phyloP scores from a whole-genome alignment of 2,329 filamentous ascomycete genomes.

The Cercospora canescens region DNA sequence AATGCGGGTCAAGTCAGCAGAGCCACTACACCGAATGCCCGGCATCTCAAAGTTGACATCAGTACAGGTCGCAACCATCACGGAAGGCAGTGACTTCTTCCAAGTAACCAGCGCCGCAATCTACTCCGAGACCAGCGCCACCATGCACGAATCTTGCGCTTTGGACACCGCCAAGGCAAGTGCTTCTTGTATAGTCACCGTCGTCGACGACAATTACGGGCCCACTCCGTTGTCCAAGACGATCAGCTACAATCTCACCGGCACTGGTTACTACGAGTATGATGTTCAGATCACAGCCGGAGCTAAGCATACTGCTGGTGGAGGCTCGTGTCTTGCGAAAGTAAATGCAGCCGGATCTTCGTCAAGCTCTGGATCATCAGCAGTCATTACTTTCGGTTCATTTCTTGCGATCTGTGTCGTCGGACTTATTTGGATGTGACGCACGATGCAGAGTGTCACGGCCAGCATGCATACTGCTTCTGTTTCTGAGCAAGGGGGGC shows the following conservation, averaged over 20 bases:
- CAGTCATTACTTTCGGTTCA: background rate
- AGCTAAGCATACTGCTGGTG: slow-evolving; percentile 18
- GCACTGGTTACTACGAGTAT: slow-evolving; percentile 24
- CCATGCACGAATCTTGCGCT: slow-evolving; percentile 26
- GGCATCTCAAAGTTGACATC: background rate
- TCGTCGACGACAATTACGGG: slow-evolving; percentile 20
- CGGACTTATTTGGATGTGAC: slow-evolving; percentile 2
- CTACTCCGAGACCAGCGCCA: slow-evolving; percentile 27
- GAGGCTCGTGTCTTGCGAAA: slow-evolving; percentile 20
- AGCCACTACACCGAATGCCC: background rate
- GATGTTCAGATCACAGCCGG: slow-evolving; percentile 24
- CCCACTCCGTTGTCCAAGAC: slow-evolving; percentile 20
- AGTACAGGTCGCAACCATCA: slow-evolving; percentile 25
- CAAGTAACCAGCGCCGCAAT: slow-evolving; percentile 27
- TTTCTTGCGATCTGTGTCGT: background rate
- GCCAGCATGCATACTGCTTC: background rate
- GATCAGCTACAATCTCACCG: slow-evolving; percentile 24
- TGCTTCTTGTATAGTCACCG: slow-evolving; percentile 23
- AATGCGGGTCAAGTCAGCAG: slow-evolving; percentile 15
- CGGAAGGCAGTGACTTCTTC: slow-evolving; percentile 25
- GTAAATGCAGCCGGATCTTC: slow-evolving; percentile 1
- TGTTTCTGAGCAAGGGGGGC: background rate
- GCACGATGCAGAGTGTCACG: background rate
- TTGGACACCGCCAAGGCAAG: slow-evolving; percentile 18
- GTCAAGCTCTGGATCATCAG: background rate